Percentiles rank a stretch among this genome's conserved stretches.
Conservation (phyloP, 331 rosid genomes). For the Malus hybrid region DNA sequence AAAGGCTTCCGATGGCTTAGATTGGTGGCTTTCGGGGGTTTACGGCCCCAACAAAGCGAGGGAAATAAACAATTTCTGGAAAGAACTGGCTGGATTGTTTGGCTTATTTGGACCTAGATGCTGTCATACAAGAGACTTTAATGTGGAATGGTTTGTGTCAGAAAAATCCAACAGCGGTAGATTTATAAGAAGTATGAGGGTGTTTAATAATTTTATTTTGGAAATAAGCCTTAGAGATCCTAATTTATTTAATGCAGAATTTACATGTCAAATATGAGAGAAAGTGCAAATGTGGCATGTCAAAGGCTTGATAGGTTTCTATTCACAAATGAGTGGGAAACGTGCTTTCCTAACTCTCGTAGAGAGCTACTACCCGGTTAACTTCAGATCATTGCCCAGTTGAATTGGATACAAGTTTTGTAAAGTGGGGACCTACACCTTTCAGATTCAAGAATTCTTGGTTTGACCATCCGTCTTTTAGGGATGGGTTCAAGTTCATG, state of each 20-base stretch:
- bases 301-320: background rate
- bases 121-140: no score
- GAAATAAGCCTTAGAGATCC: background rate
- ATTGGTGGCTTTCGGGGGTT: no score
- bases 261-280: background rate
- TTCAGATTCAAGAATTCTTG: background rate
- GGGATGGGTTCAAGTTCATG: background rate
- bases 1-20: no score
- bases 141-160: no score
- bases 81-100: no score
- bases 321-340: background rate
- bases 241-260: background rate
- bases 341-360: background rate
- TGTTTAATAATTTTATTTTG: background rate
- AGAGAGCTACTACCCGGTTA: background rate
- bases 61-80: no score
- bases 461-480: no score
- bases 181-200: background rate
- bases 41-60: no score
- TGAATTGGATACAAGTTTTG: background rate
- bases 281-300: no score
- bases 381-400: background rate
- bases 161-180: background rate
- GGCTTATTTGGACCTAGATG: no score
- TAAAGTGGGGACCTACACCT: background rate